These are phyloP conservation scores for Moesziomyces parantarcticus DNA, from an alignment of 1,284 basidiomycete species.

Conservation along the genomic window DNA sequence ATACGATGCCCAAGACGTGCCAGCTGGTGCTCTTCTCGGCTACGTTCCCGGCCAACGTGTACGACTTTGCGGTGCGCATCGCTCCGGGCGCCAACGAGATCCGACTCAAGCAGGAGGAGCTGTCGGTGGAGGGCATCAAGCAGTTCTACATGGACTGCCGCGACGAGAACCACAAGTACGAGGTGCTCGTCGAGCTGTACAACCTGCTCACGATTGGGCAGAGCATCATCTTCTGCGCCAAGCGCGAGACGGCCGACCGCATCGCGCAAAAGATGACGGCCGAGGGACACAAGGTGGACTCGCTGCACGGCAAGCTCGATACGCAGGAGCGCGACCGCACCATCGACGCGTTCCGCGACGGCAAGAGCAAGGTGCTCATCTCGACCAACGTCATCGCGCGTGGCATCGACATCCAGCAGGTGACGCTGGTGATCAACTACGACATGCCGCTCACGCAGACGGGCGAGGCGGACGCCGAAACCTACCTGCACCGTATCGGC, in stretches of 20 bases:
- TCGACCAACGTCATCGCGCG: constrained; percentile 98
- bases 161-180: constrained; percentile 91
- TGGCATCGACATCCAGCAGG: constrained; percentile 98
- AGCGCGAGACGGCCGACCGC: constrained; percentile 87
- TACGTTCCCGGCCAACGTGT: constrained; percentile 94
- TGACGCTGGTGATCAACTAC: constrained; percentile 85
- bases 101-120: constrained; percentile 90
- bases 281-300: constrained; percentile 96
- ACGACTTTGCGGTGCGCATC: constrained; percentile 87
- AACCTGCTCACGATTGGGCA: constrained; percentile 92
- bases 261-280: constrained; percentile 89
- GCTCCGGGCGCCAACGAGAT: constrained; percentile 97
- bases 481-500: constrained; percentile 97
- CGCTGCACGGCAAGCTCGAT: constrained; percentile 93
- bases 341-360: constrained; percentile 95
- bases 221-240: constrained; percentile 90
- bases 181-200: constrained; percentile 91
- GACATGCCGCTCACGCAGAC: constrained; percentile 80
- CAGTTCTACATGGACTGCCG: constrained; percentile 93
- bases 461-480: constrained; percentile 86
- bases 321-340: constrained; percentile 86
- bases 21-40: constrained; percentile 98
- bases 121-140: constrained; percentile 92
- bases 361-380: constrained; percentile 95
- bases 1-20: constrained; percentile 74